Evolutionary conservation across 176 grass and related monocot genomes (phyloP).

Genomic region (Avena eriantha): DNA sequence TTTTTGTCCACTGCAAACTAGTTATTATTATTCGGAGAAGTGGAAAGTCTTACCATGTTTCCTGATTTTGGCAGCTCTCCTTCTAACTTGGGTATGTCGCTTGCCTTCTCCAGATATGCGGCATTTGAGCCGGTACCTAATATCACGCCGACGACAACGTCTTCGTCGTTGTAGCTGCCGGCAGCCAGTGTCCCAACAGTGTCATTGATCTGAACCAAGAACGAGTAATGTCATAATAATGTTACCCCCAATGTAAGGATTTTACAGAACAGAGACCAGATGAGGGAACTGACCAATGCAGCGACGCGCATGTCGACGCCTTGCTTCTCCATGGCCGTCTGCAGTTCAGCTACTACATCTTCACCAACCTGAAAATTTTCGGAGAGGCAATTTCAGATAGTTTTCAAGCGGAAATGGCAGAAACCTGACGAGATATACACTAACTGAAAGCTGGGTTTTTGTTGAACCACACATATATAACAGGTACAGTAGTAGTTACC

Average conservation of each 20-base stretch:
- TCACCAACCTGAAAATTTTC: constrained; percentile 57
- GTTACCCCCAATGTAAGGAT: background rate
- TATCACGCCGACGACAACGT: constrained; percentile 62
- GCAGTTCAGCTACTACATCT: constrained; percentile 76
- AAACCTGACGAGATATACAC: no score
- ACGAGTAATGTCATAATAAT: constrained; percentile 7
- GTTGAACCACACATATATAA: background rate
- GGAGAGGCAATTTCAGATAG: constrained; percentile 1
- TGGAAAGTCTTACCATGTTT: constrained; percentile 54
- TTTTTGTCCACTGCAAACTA: background rate
- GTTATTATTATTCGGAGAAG: background rate
- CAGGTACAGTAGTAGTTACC: constrained; percentile 3
- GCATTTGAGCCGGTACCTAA: constrained; percentile 79
- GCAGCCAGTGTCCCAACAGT: constrained; percentile 81
- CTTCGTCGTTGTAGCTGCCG: constrained; percentile 65
- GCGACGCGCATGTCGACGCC: constrained; percentile 69
- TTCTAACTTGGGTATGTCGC: constrained; percentile 58
- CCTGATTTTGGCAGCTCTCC: constrained; percentile 49
- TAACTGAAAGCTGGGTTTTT: background rate
- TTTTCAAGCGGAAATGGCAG: background rate
- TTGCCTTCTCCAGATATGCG: constrained; percentile 59
- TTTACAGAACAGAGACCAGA: background rate
- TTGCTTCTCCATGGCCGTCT: constrained; percentile 70
- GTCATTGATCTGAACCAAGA: constrained; percentile 74
- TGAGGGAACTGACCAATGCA: constrained; percentile 59